Percentiles rank a stretch among this genome's conserved stretches.
These are phyloP conservation scores for Neospermospora avenae DNA, from an alignment of 2,329 filamentous ascomycete genomes.

Conservation along the genomic window DNA sequence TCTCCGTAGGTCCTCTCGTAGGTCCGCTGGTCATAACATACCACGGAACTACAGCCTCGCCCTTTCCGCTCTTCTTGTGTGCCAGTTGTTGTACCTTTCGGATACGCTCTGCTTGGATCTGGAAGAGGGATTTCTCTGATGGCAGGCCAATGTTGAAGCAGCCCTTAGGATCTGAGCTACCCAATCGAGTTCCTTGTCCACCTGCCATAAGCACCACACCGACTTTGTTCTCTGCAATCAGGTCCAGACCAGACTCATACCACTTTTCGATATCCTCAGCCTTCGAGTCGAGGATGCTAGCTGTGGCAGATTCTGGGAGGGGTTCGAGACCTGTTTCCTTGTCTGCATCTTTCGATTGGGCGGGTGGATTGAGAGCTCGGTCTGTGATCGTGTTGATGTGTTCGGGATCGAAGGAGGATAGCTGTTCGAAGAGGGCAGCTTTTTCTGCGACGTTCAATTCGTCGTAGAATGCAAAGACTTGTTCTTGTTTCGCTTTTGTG, in stretches of 20 bases:
- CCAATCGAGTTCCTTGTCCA: conserved; percentile 90
- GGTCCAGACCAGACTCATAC: conserved; percentile 68
- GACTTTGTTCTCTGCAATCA: conserved; percentile 67
- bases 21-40: conserved; percentile 99
- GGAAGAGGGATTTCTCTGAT: conserved; percentile 91
- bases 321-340: conserved; percentile 63
- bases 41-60: conserved; percentile 77
- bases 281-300: conserved; percentile 88
- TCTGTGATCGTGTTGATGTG: conserved; percentile 86
- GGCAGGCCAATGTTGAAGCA: conserved; percentile 96
- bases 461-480: conserved; percentile 87
- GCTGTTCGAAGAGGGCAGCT: conserved; percentile 74
- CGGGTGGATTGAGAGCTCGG: conserved; percentile 73
- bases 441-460: conserved; percentile 71
- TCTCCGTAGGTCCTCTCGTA: conserved; percentile 85
- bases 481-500: conserved; percentile 69
- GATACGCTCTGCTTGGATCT: conserved; percentile 95
- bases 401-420: conserved; percentile 75
- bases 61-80: conserved; percentile 56
- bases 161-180: conserved; percentile 93
- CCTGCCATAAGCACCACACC: conserved; percentile 95
- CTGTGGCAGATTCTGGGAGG: conserved; percentile 79
- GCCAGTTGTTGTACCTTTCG: conserved; percentile 80
- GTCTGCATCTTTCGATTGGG: conserved; percentile 44
- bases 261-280: conserved; percentile 74